Evolutionary conservation across 176 grass and related monocot genomes (phyloP), one percentile per base, ranked within the genome.

Genomic region (Bothriochloa decipiens): DNA sequence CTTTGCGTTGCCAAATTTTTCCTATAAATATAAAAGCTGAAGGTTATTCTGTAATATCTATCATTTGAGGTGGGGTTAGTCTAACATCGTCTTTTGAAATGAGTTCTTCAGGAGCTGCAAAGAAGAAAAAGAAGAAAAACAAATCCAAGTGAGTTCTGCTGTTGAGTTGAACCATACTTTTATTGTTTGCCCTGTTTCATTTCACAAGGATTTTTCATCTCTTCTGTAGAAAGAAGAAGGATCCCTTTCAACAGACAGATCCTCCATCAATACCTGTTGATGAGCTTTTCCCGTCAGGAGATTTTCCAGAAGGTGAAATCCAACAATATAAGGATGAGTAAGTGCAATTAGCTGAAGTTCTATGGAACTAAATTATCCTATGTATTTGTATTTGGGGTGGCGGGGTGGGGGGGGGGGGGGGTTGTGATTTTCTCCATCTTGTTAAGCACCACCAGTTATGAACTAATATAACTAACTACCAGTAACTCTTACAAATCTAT

Each of bases 81-180:
- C 60, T 82, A 66, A 71, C 15, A 11, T 8, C 58, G 3, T 32
- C 67, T 72, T 76, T 77, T 80, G n/a, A 70, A 89, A 84, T 81
- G 60, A 41, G 20, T 69, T 75, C 28, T 80, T 58, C 86, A 88
- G 82, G 29, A 81, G 74, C 91, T 78, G 36, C 78, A 14, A 91
- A 97, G 82, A 96, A 96, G 78, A 96, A 96, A 72, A 96, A 91
- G 87, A 96, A 96, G 91, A 96, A 91, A 80, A 96, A 49, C 81
- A 91, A 92, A 83, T 52, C 94, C 71, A 93, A 93, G 91, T 93
- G 63, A 67, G 84, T 83, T 81, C 13, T 37, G 0, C 35, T 91
- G 25, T 87, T 87, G 14, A 68, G 7, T 83, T 60, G 17, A 69
- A 69, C 7, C 4, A 76, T 70, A 61, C 60, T 62, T 32, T 79